Evolutionary conservation across 192 early-diverging fungal genomes (phyloP).

Genomic region (Pilobolus umbonatus): DNA sequence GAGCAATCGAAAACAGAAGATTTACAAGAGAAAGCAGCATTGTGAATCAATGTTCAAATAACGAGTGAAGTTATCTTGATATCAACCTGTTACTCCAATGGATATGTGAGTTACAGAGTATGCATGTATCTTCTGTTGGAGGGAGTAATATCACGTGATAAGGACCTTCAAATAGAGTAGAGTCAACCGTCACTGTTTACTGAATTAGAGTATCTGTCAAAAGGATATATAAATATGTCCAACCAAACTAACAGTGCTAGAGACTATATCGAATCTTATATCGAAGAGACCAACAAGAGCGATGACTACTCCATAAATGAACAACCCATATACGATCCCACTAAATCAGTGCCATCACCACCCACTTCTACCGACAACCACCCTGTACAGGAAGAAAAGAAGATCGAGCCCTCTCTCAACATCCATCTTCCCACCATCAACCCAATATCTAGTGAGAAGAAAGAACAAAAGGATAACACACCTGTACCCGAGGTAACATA

Average conservation of each 20-base stretch:
- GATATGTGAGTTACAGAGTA: too few species aligned
- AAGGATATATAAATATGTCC: constrained; percentile 10
- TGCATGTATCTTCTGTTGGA: too few species aligned
- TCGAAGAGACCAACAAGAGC: constrained; percentile 14
- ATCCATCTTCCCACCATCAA: constrained; percentile 15
- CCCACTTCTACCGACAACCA: too few species aligned
- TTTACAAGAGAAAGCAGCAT: too few species aligned
- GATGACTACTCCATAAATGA: constrained; percentile 21
- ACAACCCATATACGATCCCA: constrained; percentile 27
- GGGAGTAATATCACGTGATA: too few species aligned
- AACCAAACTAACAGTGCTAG: constrained; percentile 11
- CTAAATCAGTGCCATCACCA: constrained; percentile 17
- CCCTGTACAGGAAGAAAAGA: not conserved
- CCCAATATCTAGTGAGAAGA: constrained; percentile 5
- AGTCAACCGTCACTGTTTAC: too few species aligned
- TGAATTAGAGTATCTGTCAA: too few species aligned
- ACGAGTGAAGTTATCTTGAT: too few species aligned
- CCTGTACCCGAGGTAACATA: constrained; percentile 12
- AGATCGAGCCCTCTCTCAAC: not conserved
- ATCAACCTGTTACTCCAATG: too few species aligned
- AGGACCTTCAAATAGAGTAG: too few species aligned
- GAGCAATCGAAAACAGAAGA: too few species aligned
- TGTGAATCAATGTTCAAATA: too few species aligned
- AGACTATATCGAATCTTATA: constrained; percentile 29
- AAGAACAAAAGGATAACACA: not conserved